Evolutionary conservation across 164 flowering plant species (phyloP), one percentile per base, ranked within the genome.

Genomic region (Magnolia sinica): DNA sequence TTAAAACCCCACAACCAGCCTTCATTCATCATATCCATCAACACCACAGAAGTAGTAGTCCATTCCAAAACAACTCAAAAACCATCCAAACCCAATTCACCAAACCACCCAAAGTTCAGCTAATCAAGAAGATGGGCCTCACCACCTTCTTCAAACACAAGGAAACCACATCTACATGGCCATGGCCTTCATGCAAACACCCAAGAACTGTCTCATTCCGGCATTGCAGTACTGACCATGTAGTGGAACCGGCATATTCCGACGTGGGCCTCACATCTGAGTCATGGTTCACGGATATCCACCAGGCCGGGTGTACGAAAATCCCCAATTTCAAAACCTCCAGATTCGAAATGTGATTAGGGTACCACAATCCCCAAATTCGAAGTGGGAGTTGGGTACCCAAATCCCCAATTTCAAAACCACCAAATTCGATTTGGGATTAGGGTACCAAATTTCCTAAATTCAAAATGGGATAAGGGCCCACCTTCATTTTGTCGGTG

Each of bases 181-280:
- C 83, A 71, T 89, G 92, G 90, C 89, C 93, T 50, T 88, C 88
- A 16, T 91, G 97, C 73, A 80, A 79, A 58, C 89, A 90, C 7
- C 89, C 96, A 23, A 85, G 83, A 74, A 93, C 95, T 37, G 86
- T 87, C 51, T 93, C 98, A 19, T 91, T 93, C 69, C 71, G 94
- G 63, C 80, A 74, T 29, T 78, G 45, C 24, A 64, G 14, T 27
- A 64, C 83, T 22, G 80, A 81, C 85, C 84, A 86, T 82, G 85
- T 87, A 77, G 76, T 84, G 1, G 87, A 84, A 79, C 83, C 90
- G 8, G 81, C 50, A 51, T 83, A 19, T 86, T 77, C 78, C 27
- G 85, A 83, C 14, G 23, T 51, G 23, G 75, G 65, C 11, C 79
- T 76, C 7, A 68, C 84, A n/a, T 78, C 85, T 0, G 86, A 85